Evolutionary conservation across 768 basidiomycete species (phyloP).

Genomic region (Terana coerulea): DNA sequence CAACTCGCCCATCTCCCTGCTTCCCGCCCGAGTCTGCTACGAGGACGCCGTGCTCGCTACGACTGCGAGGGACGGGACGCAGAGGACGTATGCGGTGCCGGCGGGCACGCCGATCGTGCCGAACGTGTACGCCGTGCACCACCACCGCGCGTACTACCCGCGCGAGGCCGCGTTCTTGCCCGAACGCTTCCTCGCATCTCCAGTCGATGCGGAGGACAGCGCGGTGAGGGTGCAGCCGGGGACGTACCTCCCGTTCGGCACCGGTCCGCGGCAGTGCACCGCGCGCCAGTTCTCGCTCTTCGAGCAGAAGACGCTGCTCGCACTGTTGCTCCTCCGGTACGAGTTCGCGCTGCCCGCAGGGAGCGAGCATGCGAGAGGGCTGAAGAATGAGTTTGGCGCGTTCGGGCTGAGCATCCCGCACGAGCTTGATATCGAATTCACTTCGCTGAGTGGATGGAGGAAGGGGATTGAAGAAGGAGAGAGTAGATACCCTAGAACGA

Average conservation of each 20-base stretch:
- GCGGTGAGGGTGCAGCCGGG: too few species aligned
- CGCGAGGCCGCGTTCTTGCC: not conserved
- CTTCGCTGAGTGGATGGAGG: not conserved
- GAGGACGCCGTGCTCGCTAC: not conserved
- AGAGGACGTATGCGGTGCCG: slow-evolving; percentile 32
- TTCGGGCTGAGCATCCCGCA: slow-evolving; percentile 34
- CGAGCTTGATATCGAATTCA: slow-evolving; percentile 30
- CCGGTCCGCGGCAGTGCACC: not conserved
- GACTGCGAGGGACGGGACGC: slow-evolving; percentile 27
- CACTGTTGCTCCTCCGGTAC: slow-evolving; percentile 32
- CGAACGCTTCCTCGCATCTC: not conserved
- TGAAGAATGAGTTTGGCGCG: slow-evolving; percentile 33
- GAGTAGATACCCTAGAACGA: too few species aligned
- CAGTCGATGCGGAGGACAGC: not conserved
- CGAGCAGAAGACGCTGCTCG: slow-evolving; percentile 31
- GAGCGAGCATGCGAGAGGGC: slow-evolving; percentile 21
- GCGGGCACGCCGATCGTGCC: slow-evolving; percentile 28
- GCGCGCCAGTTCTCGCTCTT: slow-evolving; percentile 20
- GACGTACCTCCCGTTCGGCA: not conserved
- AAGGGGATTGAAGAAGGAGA: not conserved
- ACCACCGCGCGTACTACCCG: not conserved
- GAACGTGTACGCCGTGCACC: slow-evolving; percentile 23
- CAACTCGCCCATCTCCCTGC: slow-evolving; percentile 26
- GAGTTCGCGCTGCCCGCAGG: slow-evolving; percentile 30
- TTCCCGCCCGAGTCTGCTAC: slow-evolving; percentile 23